These are phyloP conservation scores for Symbiodinium natans DNA, from an alignment of 73 alveolate genomes.

Conservation along the genomic window DNA sequence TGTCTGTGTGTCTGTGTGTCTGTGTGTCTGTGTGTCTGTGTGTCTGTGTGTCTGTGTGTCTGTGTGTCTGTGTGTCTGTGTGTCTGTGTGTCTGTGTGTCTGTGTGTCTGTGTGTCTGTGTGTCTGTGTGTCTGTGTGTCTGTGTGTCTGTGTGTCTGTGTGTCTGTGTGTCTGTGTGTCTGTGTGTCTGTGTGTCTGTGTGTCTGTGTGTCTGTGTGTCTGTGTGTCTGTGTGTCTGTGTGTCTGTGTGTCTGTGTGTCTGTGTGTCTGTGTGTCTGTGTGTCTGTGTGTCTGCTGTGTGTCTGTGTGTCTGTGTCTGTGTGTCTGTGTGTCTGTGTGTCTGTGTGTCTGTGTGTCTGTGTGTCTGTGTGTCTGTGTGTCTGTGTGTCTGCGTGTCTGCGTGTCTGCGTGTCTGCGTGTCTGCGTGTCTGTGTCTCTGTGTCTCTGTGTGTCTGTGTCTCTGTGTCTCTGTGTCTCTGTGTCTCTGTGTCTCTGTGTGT, in stretches of 20 bases:
- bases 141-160: constrained; percentile 5
- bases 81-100: constrained; percentile 28
- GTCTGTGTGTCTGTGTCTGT: constrained; percentile 6
- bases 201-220: constrained; percentile 28
- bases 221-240: not conserved
- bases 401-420: not conserved
- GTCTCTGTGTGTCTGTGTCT: not conserved
- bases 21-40: constrained; percentile 5
- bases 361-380: constrained; percentile 12
- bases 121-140: constrained; percentile 13
- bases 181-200: not conserved
- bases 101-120: constrained; percentile 12
- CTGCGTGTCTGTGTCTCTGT: not conserved
- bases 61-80: constrained; percentile 28
- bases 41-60: constrained; percentile 23
- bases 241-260: constrained; percentile 4
- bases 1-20: constrained; percentile 18
- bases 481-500: constrained; percentile 12
- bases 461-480: constrained; percentile 18
- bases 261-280: constrained; percentile 5
- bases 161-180: constrained; percentile 20
- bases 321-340: constrained; percentile 11
- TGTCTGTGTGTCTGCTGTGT: constrained; percentile 3
- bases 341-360: not conserved
- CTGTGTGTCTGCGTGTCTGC: not conserved